Conservation (phyloP, 2,329 filamentous ascomycete genomes). For the Didymella pomorum region DNA sequence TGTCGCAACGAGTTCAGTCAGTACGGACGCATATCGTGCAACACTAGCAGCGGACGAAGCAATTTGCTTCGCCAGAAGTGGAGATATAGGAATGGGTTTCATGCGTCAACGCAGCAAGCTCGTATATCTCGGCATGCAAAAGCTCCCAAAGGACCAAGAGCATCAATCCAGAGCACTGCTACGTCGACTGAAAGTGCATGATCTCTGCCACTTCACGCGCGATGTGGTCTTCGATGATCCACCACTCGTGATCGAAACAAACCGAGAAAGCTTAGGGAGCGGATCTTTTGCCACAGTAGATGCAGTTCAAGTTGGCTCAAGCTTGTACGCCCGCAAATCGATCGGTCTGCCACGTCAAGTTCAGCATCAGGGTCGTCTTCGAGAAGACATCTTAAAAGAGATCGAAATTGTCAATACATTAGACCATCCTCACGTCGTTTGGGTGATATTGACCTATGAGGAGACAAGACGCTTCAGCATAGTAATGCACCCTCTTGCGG, state of each 20-base stretch:
- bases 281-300: background rate
- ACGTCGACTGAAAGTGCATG: background rate
- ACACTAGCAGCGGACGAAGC: background rate
- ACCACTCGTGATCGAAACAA: background rate
- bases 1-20: background rate
- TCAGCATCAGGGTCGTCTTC: too few species aligned
- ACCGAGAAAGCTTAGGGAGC: background rate
- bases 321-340: conserved; percentile 4
- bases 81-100: background rate
- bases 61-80: background rate
- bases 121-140: background rate
- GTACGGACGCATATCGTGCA: conserved; percentile 1
- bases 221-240: conserved; percentile 1
- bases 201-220: background rate
- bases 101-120: background rate
- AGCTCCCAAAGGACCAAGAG: background rate
- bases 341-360: too few species aligned
- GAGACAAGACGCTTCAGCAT: background rate
- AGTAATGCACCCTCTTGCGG: conserved; percentile 5
- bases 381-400: too few species aligned
- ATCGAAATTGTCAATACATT: background rate
- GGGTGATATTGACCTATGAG: conserved; percentile 1
- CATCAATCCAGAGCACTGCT: conserved; percentile 1
- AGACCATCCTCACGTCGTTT: conserved; percentile 3
- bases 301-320: background rate